phyloP scores from a whole-genome alignment of 768 basidiomycete species.

The Paxillus ammoniavirescens region DNA sequence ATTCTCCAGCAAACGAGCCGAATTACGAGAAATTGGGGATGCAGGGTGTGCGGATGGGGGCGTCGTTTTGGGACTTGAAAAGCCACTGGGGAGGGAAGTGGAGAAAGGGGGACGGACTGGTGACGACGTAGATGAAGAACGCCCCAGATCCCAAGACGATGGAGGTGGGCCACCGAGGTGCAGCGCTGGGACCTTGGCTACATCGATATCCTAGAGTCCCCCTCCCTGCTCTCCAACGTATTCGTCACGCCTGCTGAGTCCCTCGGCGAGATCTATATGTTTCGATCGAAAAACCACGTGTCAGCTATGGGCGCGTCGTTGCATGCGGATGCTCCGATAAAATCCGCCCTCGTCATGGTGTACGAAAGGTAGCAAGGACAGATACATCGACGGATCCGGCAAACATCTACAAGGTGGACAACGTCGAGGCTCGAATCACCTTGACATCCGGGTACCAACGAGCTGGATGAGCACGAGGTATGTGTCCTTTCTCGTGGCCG shows the following conservation, averaged over 20 bases:
- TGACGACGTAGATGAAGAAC: conserved; percentile 59
- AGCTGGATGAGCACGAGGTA: conserved; percentile 28
- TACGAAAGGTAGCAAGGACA: conserved; percentile 55
- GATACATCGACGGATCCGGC: conserved; percentile 78
- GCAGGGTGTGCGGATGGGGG: conserved; percentile 82
- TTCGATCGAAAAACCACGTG: conserved; percentile 56
- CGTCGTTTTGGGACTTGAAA: conserved; percentile 53
- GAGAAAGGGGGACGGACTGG: conserved; percentile 34
- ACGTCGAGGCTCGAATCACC: conserved; percentile 43
- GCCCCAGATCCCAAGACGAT: conserved; percentile 7
- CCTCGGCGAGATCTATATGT: conserved; percentile 52
- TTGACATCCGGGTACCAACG: conserved; percentile 16
- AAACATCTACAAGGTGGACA: conserved; percentile 62
- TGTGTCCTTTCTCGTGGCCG: conserved; percentile 1
- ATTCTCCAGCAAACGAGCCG: conserved; percentile 83
- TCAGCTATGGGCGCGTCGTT: conserved; percentile 32
- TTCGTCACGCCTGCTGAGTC: conserved; percentile 46
- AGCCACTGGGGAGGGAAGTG: conserved; percentile 3
- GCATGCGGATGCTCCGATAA: conserved; percentile 46
- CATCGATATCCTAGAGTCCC: conserved; percentile 55
- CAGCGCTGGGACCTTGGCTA: conserved; percentile 56
- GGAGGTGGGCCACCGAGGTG: conserved; percentile 4
- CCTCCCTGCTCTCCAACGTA: conserved; percentile 42
- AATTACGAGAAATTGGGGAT: conserved; percentile 65
- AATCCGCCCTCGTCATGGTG: conserved; percentile 67